Conservation (phyloP, 2,329 filamentous ascomycete species). For the Epichloe sylvatica region DNA sequence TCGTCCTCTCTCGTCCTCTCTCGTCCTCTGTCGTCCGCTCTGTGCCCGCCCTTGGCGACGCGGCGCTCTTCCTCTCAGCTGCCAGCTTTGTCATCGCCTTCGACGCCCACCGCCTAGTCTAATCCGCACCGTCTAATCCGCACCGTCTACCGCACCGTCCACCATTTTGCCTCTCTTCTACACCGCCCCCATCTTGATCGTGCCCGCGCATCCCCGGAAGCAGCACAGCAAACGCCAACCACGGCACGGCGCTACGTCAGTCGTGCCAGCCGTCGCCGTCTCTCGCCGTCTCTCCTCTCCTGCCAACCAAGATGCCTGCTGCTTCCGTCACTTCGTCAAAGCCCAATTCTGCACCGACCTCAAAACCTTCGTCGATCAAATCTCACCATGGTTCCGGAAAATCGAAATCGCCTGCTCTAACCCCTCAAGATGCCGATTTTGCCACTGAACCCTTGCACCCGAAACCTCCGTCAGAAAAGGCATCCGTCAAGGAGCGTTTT, state of each 20-base stretch:
- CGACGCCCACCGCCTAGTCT: not conserved
- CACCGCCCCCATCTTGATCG: not conserved
- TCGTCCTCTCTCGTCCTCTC: too few relatives aligned
- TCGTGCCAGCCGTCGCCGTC: not conserved
- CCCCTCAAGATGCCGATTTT: slow-evolving; percentile 25
- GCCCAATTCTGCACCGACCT: slow-evolving; percentile 5
- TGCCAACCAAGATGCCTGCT: slow-evolving; percentile 2
- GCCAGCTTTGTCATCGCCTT: slow-evolving; percentile 4
- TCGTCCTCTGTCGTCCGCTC: too few relatives aligned
- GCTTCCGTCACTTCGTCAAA: slow-evolving; percentile 4
- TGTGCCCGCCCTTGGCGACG: not conserved
- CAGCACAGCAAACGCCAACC: not conserved
- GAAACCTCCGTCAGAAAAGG: slow-evolving; percentile 34
- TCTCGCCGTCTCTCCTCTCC: not conserved
- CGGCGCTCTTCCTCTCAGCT: not conserved
- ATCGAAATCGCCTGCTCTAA: slow-evolving; percentile 28
- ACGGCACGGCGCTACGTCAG: slow-evolving; percentile 1
- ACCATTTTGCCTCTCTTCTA: not conserved
- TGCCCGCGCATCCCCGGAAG: not conserved
- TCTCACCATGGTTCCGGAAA: slow-evolving; percentile 30
- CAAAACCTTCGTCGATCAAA: slow-evolving; percentile 6
- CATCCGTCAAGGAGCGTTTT: slow-evolving; percentile 49
- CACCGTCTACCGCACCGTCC: too few relatives aligned
- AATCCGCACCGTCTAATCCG: too few relatives aligned
- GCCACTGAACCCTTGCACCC: slow-evolving; percentile 10